Evolutionary conservation across 1,139 yeast genomes (phyloP).

Genomic region (Nakaseomyces nivariensis): DNA sequence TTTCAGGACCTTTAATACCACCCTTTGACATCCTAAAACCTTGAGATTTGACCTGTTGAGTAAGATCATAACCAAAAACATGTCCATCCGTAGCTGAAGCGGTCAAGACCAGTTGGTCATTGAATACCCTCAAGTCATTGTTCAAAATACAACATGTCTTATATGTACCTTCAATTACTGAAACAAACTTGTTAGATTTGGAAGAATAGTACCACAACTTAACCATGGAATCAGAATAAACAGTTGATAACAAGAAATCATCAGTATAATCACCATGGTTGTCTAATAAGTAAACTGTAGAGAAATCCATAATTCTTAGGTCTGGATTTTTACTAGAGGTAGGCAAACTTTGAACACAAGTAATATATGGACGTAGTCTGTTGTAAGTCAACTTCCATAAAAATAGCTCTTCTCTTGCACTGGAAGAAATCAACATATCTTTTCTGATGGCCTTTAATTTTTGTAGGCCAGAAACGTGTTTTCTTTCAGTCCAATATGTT

Average conservation of each 20-base stretch:
- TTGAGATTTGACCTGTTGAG: conserved; percentile 22
- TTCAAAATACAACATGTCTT: conserved; percentile 69
- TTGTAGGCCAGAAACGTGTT: conserved; percentile 85
- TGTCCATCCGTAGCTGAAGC: conserved; percentile 80
- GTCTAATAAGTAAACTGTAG: conserved; percentile 31
- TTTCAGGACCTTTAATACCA: not conserved
- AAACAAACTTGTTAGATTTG: conserved; percentile 32
- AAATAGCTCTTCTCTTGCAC: conserved; percentile 83
- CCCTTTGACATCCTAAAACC: not conserved
- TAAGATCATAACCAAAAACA: conserved; percentile 50
- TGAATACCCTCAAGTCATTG: conserved; percentile 38
- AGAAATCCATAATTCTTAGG: conserved; percentile 81
- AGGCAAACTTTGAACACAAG: conserved; percentile 37
- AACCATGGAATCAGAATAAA: conserved; percentile 76
- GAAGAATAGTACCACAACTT: conserved; percentile 51
- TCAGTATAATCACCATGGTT: conserved; percentile 11
- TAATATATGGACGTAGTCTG: conserved; percentile 36
- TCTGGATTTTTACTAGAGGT: conserved; percentile 56
- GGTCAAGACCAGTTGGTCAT: conserved; percentile 32
- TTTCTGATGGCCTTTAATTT: conserved; percentile 52
- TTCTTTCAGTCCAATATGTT: conserved; percentile 55
- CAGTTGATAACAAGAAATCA: conserved; percentile 48
- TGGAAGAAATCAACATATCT: conserved; percentile 52
- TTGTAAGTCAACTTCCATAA: conserved; percentile 54
- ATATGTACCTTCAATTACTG: conserved; percentile 44